Evolutionary conservation across 2,329 filamentous ascomycete genomes (phyloP), one percentile per base, ranked within the genome.

Genomic region (Diaporthe vexans): DNA sequence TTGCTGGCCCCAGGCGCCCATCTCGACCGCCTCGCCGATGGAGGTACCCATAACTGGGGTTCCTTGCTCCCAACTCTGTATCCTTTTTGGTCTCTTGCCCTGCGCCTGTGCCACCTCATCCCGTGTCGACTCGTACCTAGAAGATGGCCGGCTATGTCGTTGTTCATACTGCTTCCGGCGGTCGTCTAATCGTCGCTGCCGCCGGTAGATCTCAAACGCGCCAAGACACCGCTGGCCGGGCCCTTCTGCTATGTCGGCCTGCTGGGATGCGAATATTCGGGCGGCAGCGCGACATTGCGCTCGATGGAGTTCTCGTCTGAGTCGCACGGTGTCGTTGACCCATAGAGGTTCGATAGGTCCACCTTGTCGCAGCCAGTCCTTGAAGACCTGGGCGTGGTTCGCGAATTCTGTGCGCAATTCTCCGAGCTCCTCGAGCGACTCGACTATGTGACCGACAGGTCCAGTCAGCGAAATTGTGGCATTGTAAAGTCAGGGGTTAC

Each of bases 231-330:
- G 85, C 24, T 74, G 68, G 11, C 68, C 69, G 2, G 56, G 43
- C n/a, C 73, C 73, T n/a, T 70, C 72, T 4, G 83, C 82, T 19
- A 84, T 83, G 26, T 81, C 79, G 76, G 88, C 86, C 77, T 87
- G 87, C 68, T 87, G 86, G 4, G 86, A 85, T 21, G 84, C 84
- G 79, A 88, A 90, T 76, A 91, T 89, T 76, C 89, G 88, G 71
- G 86, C 82, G 37, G 88, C 89, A 13, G 88, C 88, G 63, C 88
- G 88, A 80, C 89, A 90, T 80, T 91, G 89, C 11, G 89, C 86
- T 58, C 88, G 86, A 81, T 91, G 89, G 46, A 91, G 84, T 68
- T 89, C 85, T 56, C 82, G 83, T 69, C 87, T 84, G 35, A 91
- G 84, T 35, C 79, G 76, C 51, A 83, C 82, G 40, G 89, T 91